Base-by-base conservation (phyloP, 1,284 basidiomycete species). In the Fomitopsis pinicola region DNA sequence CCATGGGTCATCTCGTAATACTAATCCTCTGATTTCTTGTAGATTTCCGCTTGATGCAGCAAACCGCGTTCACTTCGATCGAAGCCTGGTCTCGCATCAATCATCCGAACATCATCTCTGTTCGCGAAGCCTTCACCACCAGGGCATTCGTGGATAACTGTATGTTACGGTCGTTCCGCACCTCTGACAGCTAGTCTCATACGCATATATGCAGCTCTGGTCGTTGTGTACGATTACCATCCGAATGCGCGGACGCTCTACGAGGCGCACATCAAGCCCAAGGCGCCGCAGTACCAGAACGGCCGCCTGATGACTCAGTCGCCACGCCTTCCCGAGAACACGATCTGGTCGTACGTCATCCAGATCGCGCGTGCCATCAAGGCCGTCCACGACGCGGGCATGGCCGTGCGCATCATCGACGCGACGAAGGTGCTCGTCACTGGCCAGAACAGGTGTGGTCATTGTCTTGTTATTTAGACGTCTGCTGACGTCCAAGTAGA, bases 111-210 rank as follows among this genome's bases (percentile, higher is more conserved):
- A 91, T 99, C 64, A 87, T 97, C 30, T 79, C 86, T 19, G 80
- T 98, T 8, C 85, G 87, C 53, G 97, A 99, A 75, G 97, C 97
- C 0, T 99, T 99, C 77, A 98, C 97, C 0, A 97, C 96, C 0
- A 85, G 91, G 46, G 88, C 93, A 0, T 99, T 99, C 75, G 88
- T 89, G 62, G 97, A 98, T 72, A 90, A 88, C 68, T 98, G 95
- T 96, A 69, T 63, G 88, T 45, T 33, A 42, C 19, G 35, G 28
- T 22, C 17, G 14, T 17, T 22, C 30, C 38, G 22, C 57, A 17
- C 12, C 3, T 33, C 14, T 14, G 8, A 19, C 30, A 15, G 3
- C 15, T 7, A 22, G 3, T 59, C 54, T 35, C 50, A 60, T 58
- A 45, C 36, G 36, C 52, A n/a, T 50, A 28, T 30, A 15, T 54